Percentiles rank a stretch among this genome's conserved stretches.
These are phyloP conservation scores for Dryadomyces quercivorus DNA, from an alignment of 2,329 filamentous ascomycete species.

Conservation along the genomic window DNA sequence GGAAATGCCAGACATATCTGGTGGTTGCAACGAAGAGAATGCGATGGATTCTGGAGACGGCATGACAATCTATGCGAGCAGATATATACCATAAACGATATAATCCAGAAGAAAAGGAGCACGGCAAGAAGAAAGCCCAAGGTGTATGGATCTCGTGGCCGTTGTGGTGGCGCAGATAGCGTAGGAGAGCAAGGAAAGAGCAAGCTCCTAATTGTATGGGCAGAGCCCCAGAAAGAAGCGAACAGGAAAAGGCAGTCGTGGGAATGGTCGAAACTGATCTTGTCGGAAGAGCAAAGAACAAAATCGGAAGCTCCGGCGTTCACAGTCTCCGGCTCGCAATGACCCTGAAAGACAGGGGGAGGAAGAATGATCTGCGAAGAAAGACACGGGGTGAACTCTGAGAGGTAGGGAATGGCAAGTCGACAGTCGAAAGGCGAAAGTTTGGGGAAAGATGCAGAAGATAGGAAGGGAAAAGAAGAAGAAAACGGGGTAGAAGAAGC, in stretches of 20 bases:
- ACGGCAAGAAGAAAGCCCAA: no score
- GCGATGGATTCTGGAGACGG: not conserved
- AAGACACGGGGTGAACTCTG: not conserved
- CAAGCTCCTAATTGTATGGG: not conserved
- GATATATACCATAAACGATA: not conserved
- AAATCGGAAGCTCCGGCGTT: no score
- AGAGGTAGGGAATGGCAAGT: not conserved
- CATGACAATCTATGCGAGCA: not conserved
- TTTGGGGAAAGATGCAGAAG: not conserved
- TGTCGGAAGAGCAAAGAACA: no score
- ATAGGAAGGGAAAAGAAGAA: not conserved
- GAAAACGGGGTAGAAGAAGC: not conserved
- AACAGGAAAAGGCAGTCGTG: not conserved
- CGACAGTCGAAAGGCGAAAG: not conserved
- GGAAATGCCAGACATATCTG: constrained; percentile 15
- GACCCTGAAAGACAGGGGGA: not conserved
- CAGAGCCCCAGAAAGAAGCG: not conserved
- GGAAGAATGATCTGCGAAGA: not conserved
- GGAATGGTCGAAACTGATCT: no score
- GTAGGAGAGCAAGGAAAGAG: not conserved
- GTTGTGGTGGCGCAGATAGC: not conserved
- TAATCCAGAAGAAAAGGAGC: not conserved
- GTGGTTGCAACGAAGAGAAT: constrained; percentile 2
- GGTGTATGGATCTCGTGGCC: not conserved
- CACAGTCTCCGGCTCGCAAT: no score